phyloP scores from a whole-genome alignment of 345 rosid genomes.

The Clarkia xantiana region DNA sequence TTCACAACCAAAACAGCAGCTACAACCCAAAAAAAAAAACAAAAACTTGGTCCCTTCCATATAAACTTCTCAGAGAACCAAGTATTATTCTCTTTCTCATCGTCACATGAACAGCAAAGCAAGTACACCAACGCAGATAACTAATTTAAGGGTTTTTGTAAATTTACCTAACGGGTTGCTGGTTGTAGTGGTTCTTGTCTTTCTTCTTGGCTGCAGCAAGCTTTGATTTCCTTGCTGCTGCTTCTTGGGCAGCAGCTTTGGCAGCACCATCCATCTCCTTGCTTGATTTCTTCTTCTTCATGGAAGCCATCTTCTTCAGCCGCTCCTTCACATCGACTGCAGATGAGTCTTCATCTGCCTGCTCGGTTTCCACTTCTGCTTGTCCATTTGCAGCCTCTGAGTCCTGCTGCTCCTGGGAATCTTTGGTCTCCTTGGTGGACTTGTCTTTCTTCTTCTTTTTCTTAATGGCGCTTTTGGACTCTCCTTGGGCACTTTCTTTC shows the following conservation, averaged over 20 bases:
- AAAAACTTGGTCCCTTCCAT: not conserved
- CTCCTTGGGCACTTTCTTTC: constrained; percentile 41
- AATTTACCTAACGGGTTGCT: constrained; percentile 54
- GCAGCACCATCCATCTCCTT: constrained; percentile 72
- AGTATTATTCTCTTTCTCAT: not conserved
- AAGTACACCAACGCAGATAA: not conserved
- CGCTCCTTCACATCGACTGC: constrained; percentile 45
- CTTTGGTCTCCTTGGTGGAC: constrained; percentile 41
- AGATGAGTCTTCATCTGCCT: constrained; percentile 25
- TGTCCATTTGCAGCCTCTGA: constrained; percentile 15
- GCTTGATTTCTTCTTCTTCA: constrained; percentile 62
- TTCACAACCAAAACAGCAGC: no score
- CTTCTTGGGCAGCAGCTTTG: constrained; percentile 57
- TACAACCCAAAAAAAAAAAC: not conserved
- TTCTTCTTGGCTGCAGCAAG: constrained; percentile 80
- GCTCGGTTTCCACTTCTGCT: constrained; percentile 22
- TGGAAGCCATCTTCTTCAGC: constrained; percentile 41
- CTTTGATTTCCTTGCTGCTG: constrained; percentile 58
- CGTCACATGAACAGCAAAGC: constrained; percentile 1
- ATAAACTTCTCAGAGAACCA: constrained; percentile 7
- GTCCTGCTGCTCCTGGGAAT: constrained; percentile 25
- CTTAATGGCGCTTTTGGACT: constrained; percentile 40
- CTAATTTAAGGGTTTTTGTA: no score
- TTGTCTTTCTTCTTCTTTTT: constrained; percentile 77
- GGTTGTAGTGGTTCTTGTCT: constrained; percentile 77